Conservation (phyloP, 2,329 filamentous ascomycete genomes). For the Trichoderma sp. region DNA sequence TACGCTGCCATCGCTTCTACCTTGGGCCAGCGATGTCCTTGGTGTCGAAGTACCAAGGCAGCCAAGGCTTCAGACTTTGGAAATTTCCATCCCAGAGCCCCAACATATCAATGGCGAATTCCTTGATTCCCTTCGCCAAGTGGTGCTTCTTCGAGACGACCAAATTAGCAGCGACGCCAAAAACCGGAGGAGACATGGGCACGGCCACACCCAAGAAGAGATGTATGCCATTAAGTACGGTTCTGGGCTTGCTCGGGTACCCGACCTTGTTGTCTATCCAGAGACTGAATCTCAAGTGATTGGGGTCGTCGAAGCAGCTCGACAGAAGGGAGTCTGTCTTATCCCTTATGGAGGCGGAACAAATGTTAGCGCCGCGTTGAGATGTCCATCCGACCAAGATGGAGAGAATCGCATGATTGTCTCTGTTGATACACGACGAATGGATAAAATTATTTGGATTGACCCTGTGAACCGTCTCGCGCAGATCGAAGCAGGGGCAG, state of each 20-base stretch:
- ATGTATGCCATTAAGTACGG: constrained; percentile 8
- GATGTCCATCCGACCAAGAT: background rate
- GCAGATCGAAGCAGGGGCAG: background rate
- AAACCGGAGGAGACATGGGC: background rate
- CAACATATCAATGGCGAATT: background rate
- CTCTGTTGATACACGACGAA: background rate
- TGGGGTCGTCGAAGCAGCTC: background rate
- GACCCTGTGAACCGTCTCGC: constrained; percentile 2
- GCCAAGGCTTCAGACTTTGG: background rate
- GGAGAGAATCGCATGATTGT: background rate
- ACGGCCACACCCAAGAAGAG: constrained; percentile 2
- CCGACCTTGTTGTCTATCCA: background rate
- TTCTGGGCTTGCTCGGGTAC: background rate
- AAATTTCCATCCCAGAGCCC: background rate
- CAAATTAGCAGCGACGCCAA: background rate
- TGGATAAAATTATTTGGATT: constrained; percentile 4
- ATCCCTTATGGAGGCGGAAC: constrained; percentile 4
- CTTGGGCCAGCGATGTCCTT: background rate
- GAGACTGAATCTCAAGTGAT: background rate
- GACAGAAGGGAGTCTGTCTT: background rate
- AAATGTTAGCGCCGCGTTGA: background rate
- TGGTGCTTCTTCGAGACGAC: background rate
- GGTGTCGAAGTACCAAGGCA: background rate
- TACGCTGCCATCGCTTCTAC: background rate
- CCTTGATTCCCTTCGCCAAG: background rate